Evolutionary conservation across 2,329 filamentous ascomycete genomes (phyloP).

Genomic region (Sporothrix mexicana): DNA sequence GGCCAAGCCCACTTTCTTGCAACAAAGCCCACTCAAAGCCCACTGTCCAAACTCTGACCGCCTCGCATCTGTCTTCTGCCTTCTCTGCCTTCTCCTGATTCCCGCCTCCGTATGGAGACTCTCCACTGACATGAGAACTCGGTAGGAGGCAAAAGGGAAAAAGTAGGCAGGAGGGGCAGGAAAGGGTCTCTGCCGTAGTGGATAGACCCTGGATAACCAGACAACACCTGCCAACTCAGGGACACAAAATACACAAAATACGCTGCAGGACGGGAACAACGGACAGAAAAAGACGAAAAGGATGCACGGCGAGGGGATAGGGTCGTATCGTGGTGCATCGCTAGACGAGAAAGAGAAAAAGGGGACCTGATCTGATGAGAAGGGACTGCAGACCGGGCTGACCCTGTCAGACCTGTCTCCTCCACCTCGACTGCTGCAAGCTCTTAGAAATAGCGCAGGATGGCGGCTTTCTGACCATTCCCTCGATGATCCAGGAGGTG

Average conservation of each 20-base stretch:
- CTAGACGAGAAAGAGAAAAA: too few species aligned
- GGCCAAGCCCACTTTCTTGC: background rate
- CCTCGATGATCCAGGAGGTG: background rate
- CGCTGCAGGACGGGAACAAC: background rate
- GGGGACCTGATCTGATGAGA: too few species aligned
- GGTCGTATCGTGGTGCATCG: background rate
- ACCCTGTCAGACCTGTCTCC: slow-evolving; percentile 11
- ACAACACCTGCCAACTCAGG: background rate
- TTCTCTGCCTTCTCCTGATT: background rate
- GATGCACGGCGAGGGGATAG: slow-evolving; percentile 15
- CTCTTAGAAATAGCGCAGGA: slow-evolving; percentile 24
- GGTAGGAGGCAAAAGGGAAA: background rate
- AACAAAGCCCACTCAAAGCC: background rate
- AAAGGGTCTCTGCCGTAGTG: too few species aligned
- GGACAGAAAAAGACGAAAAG: background rate
- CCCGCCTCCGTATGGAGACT: slow-evolving; percentile 7
- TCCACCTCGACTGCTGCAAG: slow-evolving; percentile 27
- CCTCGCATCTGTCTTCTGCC: slow-evolving; percentile 14
- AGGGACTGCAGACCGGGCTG: background rate
- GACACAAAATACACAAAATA: slow-evolving; percentile 23
- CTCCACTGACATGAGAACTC: slow-evolving; percentile 19
- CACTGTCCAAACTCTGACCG: slow-evolving; percentile 11
- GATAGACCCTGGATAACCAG: too few species aligned
- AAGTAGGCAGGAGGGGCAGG: background rate
- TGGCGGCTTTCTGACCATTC: background rate